phyloP scores from a whole-genome alignment of 805 yeast species.

The Candida ulmi region DNA sequence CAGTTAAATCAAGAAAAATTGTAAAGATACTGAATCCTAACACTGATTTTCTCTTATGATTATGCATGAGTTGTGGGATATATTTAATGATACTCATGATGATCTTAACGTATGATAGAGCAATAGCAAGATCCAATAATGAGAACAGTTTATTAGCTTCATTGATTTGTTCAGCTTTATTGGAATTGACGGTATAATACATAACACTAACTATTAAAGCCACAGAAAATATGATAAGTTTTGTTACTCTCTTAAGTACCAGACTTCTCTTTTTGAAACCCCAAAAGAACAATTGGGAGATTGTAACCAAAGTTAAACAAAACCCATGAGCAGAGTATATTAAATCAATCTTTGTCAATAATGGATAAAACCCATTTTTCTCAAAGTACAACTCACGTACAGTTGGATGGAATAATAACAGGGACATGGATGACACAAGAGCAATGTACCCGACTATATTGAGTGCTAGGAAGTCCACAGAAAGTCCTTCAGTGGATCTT shows the following conservation, averaged over 20 bases:
- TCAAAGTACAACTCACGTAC: conserved; percentile 26
- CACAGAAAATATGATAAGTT: conserved; percentile 13
- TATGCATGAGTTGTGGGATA: conserved; percentile 82
- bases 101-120: conserved; percentile 39
- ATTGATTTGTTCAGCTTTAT: conserved; percentile 2
- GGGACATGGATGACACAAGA: conserved; percentile 33
- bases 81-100: conserved; percentile 45
- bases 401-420: conserved; percentile 34
- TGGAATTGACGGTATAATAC: conserved; percentile 11
- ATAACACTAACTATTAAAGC: conserved; percentile 1
- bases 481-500: conserved; percentile 42
- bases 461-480: conserved; percentile 40
- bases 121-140: conserved; percentile 27
- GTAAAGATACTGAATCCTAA: conserved; percentile 76
- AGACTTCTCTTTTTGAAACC: conserved; percentile 20
- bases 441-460: conserved; percentile 44
- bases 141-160: conserved; percentile 11
- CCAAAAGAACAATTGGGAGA: conserved; percentile 32
- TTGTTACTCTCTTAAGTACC: conserved; percentile 13
- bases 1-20: conserved; percentile 30
- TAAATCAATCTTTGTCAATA: conserved; percentile 39
- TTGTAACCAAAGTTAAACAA: conserved; percentile 31
- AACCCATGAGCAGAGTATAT: conserved; percentile 45
- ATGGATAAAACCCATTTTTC: conserved; percentile 32
- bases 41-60: conserved; percentile 71